phyloP scores from a whole-genome alignment of 164 flowering plant species.

The Piper betle region DNA sequence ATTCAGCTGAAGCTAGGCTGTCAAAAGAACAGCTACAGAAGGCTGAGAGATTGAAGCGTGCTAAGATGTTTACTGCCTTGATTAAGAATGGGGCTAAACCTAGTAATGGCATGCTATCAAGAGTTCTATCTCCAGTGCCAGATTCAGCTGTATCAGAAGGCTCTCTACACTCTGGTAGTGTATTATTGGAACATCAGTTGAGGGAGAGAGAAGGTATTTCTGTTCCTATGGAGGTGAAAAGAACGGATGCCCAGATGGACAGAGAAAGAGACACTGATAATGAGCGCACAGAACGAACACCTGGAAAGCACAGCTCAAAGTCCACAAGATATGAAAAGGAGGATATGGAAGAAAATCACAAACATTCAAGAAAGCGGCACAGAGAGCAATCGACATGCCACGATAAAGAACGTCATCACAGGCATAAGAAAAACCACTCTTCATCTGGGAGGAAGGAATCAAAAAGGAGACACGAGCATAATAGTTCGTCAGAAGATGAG shows the following conservation, averaged over 20 bases:
- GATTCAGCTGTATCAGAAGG: slow-evolving; percentile 27
- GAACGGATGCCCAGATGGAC: slow-evolving; percentile 14
- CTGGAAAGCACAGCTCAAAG: slow-evolving; percentile 15
- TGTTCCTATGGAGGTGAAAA: slow-evolving; percentile 26
- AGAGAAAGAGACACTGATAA: slow-evolving; percentile 2
- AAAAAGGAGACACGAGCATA: slow-evolving; percentile 14
- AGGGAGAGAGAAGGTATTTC: slow-evolving; percentile 59
- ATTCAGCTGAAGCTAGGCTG: slow-evolving; percentile 58
- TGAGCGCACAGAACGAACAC: slow-evolving; percentile 13
- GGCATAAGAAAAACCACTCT: slow-evolving; percentile 33
- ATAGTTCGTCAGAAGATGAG: slow-evolving; percentile 35
- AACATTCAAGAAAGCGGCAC: slow-evolving; percentile 38
- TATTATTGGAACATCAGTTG: slow-evolving; percentile 10
- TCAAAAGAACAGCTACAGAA: slow-evolving; percentile 68
- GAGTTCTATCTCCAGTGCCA: slow-evolving; percentile 37
- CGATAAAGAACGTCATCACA: slow-evolving; percentile 37
- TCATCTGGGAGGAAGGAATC: slow-evolving; percentile 29
- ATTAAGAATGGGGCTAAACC: slow-evolving; percentile 42
- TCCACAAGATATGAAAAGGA: slow-evolving; percentile 25
- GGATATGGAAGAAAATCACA: slow-evolving; percentile 20
- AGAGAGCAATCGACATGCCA: slow-evolving; percentile 36
- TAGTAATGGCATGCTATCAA: slow-evolving; percentile 20
- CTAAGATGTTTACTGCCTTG: slow-evolving; percentile 88
- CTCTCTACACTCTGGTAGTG: slow-evolving; percentile 16
- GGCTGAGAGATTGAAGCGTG: slow-evolving; percentile 86